Percentiles rank a stretch among this genome's conserved stretches.
Evolutionary conservation across 208 protist genomes (phyloP).

Genomic region (Leishmania braziliensis): DNA sequence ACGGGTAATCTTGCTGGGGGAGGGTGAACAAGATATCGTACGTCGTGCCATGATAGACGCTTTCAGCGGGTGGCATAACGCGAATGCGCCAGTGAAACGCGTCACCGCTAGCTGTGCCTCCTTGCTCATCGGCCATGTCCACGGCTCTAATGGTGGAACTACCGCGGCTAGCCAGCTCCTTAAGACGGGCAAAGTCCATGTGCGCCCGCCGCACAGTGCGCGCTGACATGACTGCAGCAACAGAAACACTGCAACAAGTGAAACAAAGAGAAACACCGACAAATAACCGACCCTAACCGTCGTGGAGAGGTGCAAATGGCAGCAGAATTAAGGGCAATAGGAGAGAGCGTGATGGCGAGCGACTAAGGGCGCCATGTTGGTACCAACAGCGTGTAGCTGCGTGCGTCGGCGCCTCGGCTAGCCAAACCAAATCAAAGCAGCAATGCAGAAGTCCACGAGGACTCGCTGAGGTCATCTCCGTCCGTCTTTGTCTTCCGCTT

Average conservation of each 20-base stretch:
- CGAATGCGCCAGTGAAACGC: constrained; percentile 52
- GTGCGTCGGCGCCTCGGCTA: background rate
- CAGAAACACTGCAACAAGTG: background rate
- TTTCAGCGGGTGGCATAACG: constrained; percentile 37
- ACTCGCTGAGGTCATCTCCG: background rate
- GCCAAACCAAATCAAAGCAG: background rate
- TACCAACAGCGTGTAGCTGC: background rate
- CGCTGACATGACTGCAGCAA: constrained; percentile 18
- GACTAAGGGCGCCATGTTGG: background rate
- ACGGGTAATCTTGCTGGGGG: constrained; percentile 54
- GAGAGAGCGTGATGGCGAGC: background rate
- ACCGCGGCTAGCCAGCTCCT: constrained; percentile 4
- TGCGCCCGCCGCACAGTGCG: constrained; percentile 33
- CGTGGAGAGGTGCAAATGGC: background rate
- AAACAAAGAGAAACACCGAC: background rate
- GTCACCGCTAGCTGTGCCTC: constrained; percentile 14
- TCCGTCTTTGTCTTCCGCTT: background rate
- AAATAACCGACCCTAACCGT: background rate
- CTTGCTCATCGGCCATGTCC: constrained; percentile 18
- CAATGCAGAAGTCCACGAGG: background rate
- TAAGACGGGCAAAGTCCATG: constrained; percentile 45
- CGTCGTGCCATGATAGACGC: constrained; percentile 47
- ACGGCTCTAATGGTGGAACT: constrained; percentile 11
- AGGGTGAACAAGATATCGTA: constrained; percentile 56
- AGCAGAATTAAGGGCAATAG: background rate